A percentile compares a stretch with the other conserved stretches of the same genome.
These are phyloP conservation scores for Cudoniella acicularis DNA, from an alignment of 495 filamentous ascomycete genomes.

Conservation along the genomic window DNA sequence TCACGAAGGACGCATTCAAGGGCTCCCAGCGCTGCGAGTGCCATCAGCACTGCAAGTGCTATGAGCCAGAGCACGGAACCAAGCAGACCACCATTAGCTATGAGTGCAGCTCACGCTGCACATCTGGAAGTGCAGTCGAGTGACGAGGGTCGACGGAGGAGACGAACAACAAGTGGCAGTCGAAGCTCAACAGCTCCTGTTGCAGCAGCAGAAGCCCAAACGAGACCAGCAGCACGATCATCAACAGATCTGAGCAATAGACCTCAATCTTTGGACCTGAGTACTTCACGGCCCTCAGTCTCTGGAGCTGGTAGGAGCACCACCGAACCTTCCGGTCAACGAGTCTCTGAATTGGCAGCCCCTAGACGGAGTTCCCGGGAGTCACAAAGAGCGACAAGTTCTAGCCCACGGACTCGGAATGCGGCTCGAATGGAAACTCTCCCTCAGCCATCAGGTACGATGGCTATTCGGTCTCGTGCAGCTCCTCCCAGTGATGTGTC, in stretches of 20 bases:
- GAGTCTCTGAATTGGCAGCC: conserved; percentile 9
- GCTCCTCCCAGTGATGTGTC: conserved; percentile 22
- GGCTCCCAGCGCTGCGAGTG: conserved; percentile 25
- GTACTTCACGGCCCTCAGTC: conserved; percentile 24
- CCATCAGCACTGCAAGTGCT: conserved; percentile 9
- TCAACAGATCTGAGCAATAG: conserved; percentile 56
- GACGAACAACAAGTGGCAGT: conserved; percentile 35
- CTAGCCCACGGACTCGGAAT: conserved; percentile 9
- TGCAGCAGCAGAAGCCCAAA: conserved; percentile 33
- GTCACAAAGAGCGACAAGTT: conserved; percentile 7
- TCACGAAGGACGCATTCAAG: conserved; percentile 35
- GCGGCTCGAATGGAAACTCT: conserved; percentile 9
- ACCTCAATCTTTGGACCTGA: conserved; percentile 33
- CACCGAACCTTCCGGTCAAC: conserved; percentile 33
- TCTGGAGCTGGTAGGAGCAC: conserved; percentile 37
- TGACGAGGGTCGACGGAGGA: conserved; percentile 32
- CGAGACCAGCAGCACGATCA: conserved; percentile 47
- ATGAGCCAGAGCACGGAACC: background rate
- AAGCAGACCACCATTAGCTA: conserved; percentile 43
- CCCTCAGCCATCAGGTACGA: background rate
- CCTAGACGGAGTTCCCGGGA: conserved; percentile 1
- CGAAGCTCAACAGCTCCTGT: conserved; percentile 42
- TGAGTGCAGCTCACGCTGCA: conserved; percentile 23
- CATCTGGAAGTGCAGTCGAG: conserved; percentile 43
- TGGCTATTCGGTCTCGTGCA: conserved; percentile 11